phyloP scores from a whole-genome alignment of 1,284 basidiomycete species.

The Sanghuangporus baumii region DNA sequence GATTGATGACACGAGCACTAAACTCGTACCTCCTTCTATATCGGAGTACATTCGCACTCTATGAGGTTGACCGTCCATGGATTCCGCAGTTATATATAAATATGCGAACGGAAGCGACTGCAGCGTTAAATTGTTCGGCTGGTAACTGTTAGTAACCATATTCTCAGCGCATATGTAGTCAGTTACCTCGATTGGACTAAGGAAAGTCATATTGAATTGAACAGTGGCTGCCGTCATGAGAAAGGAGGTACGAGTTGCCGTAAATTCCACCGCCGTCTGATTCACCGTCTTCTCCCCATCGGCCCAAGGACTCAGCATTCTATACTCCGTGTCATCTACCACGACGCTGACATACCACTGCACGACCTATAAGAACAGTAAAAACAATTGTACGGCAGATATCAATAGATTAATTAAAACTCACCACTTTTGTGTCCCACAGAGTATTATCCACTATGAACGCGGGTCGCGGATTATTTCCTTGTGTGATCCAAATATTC shows the following conservation, averaged over 20 bases:
- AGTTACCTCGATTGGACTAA: conserved; percentile 37
- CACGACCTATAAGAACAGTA: neutral
- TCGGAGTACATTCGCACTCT: conserved; percentile 22
- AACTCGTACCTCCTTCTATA: conserved; percentile 1
- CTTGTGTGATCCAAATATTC: conserved; percentile 23
- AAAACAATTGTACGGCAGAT: neutral
- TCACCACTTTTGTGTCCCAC: neutral
- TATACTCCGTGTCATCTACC: conserved; percentile 2
- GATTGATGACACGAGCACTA: neutral
- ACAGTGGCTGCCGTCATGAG: conserved; percentile 33
- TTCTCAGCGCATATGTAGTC: neutral
- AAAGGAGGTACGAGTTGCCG: conserved; percentile 33
- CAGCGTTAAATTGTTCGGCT: conserved; percentile 21
- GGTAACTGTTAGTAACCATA: neutral
- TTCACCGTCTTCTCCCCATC: conserved; percentile 14
- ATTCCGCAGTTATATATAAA: conserved; percentile 20
- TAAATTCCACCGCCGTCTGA: conserved; percentile 22
- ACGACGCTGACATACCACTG: conserved; percentile 5
- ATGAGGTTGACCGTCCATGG: conserved; percentile 21
- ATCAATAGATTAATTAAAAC: neutral
- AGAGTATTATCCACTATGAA: neutral
- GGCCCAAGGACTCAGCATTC: conserved; percentile 5
- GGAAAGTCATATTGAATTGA: conserved; percentile 32
- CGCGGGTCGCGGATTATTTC: neutral
- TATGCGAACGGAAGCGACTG: conserved; percentile 32